phyloP scores from a whole-genome alignment of 1,139 yeast genomes.

The Pichia sp. region DNA sequence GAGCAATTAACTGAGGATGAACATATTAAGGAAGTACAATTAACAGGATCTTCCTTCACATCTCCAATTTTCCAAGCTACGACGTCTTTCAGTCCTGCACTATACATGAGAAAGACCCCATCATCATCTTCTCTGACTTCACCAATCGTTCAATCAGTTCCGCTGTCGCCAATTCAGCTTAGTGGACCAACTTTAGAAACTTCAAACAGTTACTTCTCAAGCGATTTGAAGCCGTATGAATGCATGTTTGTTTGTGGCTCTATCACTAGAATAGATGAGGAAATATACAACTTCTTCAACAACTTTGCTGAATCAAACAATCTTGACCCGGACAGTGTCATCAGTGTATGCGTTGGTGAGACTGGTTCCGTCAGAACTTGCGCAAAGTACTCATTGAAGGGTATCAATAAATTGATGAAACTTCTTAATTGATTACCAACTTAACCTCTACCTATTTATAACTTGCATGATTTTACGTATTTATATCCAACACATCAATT shows the following conservation, averaged over 20 bases:
- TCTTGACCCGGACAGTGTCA: constrained; percentile 31
- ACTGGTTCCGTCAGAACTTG: constrained; percentile 24
- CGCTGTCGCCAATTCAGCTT: too few species aligned
- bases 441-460: too few species aligned
- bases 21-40: constrained; percentile 6
- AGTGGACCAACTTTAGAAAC: not conserved
- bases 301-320: constrained; percentile 13
- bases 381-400: constrained; percentile 66
- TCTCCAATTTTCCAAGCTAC: constrained; percentile 19
- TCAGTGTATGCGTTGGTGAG: constrained; percentile 66
- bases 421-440: constrained; percentile 38
- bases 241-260: constrained; percentile 61
- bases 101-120: not conserved
- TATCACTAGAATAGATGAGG: constrained; percentile 62
- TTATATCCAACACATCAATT: too few species aligned
- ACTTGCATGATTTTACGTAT: too few species aligned
- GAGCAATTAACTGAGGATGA: constrained; percentile 16
- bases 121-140: constrained; percentile 1
- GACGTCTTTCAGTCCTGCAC: constrained; percentile 3
- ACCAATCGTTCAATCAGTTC: constrained; percentile 4
- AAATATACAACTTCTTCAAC: constrained; percentile 56
- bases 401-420: constrained; percentile 68
- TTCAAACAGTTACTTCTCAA: too few species aligned
- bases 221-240: constrained; percentile 20
- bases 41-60: constrained; percentile 21